Conservation (phyloP, 331 rosid genomes). For the Malus hybrid region DNA sequence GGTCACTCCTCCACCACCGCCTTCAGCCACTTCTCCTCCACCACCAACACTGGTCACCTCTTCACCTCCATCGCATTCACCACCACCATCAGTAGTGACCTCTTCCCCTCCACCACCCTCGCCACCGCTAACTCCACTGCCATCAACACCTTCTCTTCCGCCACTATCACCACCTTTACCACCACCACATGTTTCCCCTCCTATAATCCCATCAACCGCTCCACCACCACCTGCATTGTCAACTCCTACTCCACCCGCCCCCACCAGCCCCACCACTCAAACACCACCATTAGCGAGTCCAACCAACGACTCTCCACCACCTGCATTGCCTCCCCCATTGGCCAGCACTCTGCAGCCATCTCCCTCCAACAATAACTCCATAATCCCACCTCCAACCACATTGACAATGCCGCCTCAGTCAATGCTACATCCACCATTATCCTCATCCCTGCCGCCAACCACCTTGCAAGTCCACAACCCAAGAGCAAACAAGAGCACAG, state of each 20-base stretch:
- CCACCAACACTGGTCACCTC: not conserved
- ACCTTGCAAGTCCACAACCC: slow-evolving; percentile 23
- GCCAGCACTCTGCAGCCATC: not conserved
- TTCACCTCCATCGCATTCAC: not conserved
- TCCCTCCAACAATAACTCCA: not conserved
- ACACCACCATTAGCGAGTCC: not conserved
- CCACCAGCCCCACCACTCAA: not conserved
- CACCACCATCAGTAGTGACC: not conserved
- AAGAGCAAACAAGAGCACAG: slow-evolving; percentile 7
- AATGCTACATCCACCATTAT: not conserved
- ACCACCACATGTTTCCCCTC: not conserved
- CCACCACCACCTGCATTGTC: not conserved
- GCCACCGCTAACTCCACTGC: not conserved
- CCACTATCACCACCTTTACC: not conserved
- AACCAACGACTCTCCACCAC: not conserved
- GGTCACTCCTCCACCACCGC: not conserved
- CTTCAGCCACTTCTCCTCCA: not conserved
- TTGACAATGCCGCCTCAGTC: not conserved
- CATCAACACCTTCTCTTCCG: not conserved
- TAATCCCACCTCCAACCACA: slow-evolving; percentile 1
- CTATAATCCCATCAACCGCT: not conserved
- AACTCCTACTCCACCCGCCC: not conserved
- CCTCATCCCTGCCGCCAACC: slow-evolving; percentile 24
- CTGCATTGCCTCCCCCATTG: not conserved
- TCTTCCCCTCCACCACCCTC: not conserved